Percentiles rank a stretch among this genome's conserved stretches.
These are phyloP conservation scores for Akanthomyces uredinophilus DNA, from an alignment of 2,329 filamentous ascomycete species.

Conservation along the genomic window DNA sequence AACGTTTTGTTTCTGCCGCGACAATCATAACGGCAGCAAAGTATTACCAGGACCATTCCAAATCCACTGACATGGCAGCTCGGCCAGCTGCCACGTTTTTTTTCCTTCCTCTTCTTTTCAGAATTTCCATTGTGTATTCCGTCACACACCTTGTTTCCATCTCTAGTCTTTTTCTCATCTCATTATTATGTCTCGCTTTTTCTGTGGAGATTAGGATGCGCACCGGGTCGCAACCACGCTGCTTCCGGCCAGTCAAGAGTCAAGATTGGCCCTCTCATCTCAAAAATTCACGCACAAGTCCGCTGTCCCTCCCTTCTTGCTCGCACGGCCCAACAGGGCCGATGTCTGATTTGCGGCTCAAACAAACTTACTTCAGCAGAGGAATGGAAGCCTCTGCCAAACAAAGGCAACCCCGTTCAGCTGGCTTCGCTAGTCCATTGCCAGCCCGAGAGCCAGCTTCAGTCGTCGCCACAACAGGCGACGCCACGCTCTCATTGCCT, in stretches of 20 bases:
- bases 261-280: not conserved
- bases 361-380: not conserved
- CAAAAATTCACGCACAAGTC: no score
- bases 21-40: no score
- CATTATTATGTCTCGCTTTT: slow-evolving; percentile 1
- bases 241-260: not conserved
- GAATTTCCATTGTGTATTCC: not conserved
- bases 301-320: not conserved
- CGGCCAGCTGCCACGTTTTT: not conserved
- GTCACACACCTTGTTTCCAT: not conserved
- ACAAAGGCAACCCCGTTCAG: not conserved
- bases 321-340: not conserved
- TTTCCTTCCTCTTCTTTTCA: no score
- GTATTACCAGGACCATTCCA: no score
- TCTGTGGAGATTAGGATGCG: not conserved
- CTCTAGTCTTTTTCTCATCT: not conserved
- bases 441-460: not conserved
- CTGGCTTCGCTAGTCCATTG: not conserved
- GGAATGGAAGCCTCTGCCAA: not conserved
- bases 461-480: not conserved
- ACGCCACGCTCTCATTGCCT: not conserved
- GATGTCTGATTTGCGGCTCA: not conserved
- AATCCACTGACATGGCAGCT: not conserved
- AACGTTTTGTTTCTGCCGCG: no score
- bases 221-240: not conserved